A percentile compares a stretch with the other conserved stretches of the same genome.
Conservation (phyloP, 2,329 filamentous ascomycete species). For the Diplodia scrobiculata region DNA sequence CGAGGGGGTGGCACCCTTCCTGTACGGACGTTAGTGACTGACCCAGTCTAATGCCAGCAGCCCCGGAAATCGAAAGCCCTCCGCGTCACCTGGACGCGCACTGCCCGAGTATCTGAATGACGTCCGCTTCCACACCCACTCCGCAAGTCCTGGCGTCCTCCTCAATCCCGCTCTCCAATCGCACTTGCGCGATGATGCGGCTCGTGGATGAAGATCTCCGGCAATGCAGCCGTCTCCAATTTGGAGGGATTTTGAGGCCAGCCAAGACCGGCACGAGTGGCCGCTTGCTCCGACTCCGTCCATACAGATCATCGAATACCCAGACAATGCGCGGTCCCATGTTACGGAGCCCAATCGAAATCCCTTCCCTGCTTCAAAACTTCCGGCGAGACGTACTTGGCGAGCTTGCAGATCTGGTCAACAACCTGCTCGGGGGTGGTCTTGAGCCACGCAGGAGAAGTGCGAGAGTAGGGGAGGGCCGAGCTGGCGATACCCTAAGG, state of each 20-base stretch:
- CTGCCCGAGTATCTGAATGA: background rate
- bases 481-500: conserved; percentile 97
- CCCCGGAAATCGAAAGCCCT: background rate
- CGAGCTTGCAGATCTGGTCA: conserved; percentile 98
- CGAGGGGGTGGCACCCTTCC: conserved; percentile 97
- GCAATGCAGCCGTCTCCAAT: background rate
- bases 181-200: background rate
- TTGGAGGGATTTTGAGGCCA: background rate
- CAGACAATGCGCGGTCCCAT: background rate
- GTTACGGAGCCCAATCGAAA: background rate
- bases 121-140: background rate
- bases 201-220: background rate
- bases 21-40: conserved; percentile 42
- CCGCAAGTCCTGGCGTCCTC: background rate
- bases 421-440: conserved; percentile 97
- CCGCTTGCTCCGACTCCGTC: no score
- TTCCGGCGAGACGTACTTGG: conserved; percentile 44
- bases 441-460: conserved; percentile 93
- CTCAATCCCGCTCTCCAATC: background rate
- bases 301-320: background rate
- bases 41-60: background rate
- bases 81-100: background rate
- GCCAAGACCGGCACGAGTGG: background rate
- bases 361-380: background rate
- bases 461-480: conserved; percentile 95